Base-by-base conservation (phyloP, 2,329 filamentous ascomycete genomes). In the Fusarium mexicanum region DNA sequence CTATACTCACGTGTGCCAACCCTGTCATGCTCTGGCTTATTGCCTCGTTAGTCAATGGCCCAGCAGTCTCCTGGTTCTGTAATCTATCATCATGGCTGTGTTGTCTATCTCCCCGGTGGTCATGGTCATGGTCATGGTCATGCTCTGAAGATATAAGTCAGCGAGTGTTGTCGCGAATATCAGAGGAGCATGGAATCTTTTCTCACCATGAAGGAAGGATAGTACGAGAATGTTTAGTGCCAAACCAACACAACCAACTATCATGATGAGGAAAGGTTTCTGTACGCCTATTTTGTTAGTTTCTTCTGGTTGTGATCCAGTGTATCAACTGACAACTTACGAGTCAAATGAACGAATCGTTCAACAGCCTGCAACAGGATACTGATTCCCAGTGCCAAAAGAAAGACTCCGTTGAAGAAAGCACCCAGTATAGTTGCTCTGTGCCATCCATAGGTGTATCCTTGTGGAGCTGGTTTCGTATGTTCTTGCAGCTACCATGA, bases 331-430 rank as follows among this genome's bases (percentile, higher is more conserved):
- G 18, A 43, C 22, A 20, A 80, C 85, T 69, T 78, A 90, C 88
- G 81, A 69, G 89, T 80, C 8, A 92, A 78, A 8, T 86, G 83
- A 26, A 92, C 85, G 77, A 94, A 94, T 41, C 92, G 86, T 81
- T 95, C 92, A 58, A 95, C 86, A 0, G 92, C 91, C 78, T 95
- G 93, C 6, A 95, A 83, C 40, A 92, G 87, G 57, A 95, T 93
- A 80, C 91, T 94, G 41, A 94, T 81, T 3, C 92, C 92, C 5
- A 95, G 84, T 2, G 91, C 92, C 22, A 94, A 81, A 3, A 95
- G 86, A 67, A 95, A 93, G 3, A 91, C 90, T 20, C 93, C 93
- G 77, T 95, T 95, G 86, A 95, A 95, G 81, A 95, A 95, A 29
- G 92, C 92, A 10, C 93, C 93, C 0, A 95, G 85, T 3, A 94